phyloP scores from a whole-genome alignment of 1,139 yeast species.

The Taphrina sp. region DNA sequence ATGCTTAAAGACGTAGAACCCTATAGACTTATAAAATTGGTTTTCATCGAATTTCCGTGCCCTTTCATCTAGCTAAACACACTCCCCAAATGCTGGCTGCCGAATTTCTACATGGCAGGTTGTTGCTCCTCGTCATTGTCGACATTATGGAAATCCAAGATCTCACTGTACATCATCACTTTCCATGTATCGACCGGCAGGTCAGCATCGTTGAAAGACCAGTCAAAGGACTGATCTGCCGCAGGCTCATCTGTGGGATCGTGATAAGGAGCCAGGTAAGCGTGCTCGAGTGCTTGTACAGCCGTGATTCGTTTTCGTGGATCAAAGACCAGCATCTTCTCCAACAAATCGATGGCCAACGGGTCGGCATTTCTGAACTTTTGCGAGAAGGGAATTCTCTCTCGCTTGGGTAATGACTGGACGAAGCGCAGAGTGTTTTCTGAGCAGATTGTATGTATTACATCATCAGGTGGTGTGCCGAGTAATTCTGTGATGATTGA shows the following conservation, averaged over 20 bases:
- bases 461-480: slow-evolving; percentile 96
- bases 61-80: too few species aligned
- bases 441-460: slow-evolving; percentile 90
- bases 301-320: slow-evolving; percentile 93
- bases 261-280: slow-evolving; percentile 94
- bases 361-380: slow-evolving; percentile 77
- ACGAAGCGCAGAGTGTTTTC: slow-evolving; percentile 94
- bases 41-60: too few species aligned
- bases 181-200: slow-evolving; percentile 98
- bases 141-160: slow-evolving; percentile 87
- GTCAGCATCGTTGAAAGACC: slow-evolving; percentile 98
- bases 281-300: slow-evolving; percentile 82
- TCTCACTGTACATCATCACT: slow-evolving; percentile 98
- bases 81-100: too few species aligned
- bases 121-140: slow-evolving; percentile 40
- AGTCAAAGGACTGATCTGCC: slow-evolving; percentile 88
- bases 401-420: slow-evolving; percentile 86
- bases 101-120: neutral
- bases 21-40: too few species aligned
- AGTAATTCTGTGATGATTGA: slow-evolving; percentile 91
- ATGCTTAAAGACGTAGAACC: too few species aligned
- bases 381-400: slow-evolving; percentile 81
- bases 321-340: slow-evolving; percentile 88
- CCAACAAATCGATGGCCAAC: slow-evolving; percentile 83
- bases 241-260: slow-evolving; percentile 97